These are phyloP conservation scores for Salix caprea DNA, from an alignment of 345 rosid species.

Conservation along the genomic window DNA sequence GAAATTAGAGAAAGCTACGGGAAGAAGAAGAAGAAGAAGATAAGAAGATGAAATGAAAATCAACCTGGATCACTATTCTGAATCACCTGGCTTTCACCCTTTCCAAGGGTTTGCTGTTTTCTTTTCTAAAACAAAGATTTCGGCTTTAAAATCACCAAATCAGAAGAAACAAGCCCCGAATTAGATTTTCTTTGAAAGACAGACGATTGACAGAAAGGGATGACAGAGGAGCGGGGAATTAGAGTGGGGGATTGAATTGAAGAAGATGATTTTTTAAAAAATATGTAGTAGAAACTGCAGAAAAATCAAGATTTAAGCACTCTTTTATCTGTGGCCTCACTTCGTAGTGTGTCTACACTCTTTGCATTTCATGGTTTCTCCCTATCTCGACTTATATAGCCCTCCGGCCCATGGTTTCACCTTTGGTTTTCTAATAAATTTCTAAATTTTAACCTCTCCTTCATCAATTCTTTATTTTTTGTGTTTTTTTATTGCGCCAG, in stretches of 20 bases:
- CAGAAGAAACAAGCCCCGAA: conserved; percentile 46
- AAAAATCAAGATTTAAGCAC: background rate
- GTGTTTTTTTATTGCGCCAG: background rate
- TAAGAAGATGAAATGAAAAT: background rate
- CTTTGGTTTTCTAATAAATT: background rate
- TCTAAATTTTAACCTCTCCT: background rate
- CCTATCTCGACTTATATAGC: conserved; percentile 41
- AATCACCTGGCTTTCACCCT: conserved; percentile 62
- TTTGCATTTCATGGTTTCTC: conserved; percentile 19
- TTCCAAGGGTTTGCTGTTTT: conserved; percentile 46
- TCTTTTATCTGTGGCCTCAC: conserved; percentile 19
- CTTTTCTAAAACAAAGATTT: background rate
- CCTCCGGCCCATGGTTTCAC: conserved; percentile 1
- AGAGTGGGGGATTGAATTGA: conserved; percentile 24
- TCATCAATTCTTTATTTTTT: background rate
- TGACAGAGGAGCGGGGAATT: conserved; percentile 51
- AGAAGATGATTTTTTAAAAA: background rate
- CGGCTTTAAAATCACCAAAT: background rate
- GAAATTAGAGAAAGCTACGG: conserved; percentile 14
- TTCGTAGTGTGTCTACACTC: conserved; percentile 28
- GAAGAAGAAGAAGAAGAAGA: background rate
- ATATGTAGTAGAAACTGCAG: background rate
- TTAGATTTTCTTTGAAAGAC: conserved; percentile 44
- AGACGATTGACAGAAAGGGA: conserved; percentile 78
- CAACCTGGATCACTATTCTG: conserved; percentile 70